Evolutionary conservation across 352 stramenopile species (phyloP), one percentile per base, ranked within the genome.

Genomic region (Blastocystis sp.): DNA sequence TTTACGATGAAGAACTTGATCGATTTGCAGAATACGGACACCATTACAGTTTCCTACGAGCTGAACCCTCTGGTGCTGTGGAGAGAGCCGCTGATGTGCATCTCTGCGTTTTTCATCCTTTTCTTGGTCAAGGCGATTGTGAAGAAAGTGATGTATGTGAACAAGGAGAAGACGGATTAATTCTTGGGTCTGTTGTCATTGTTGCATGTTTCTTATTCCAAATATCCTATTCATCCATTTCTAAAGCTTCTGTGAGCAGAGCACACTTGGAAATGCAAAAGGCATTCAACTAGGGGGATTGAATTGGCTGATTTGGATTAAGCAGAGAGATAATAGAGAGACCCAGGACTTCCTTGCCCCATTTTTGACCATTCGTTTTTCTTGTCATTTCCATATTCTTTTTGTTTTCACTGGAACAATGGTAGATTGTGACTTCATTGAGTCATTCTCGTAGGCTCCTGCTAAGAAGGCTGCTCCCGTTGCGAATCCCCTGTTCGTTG

Each of bases 21-120:
- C 4, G 59, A 86, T n/a, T 1, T 56, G 72, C 79, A 89, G 36
- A 89, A 88, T 72, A 67, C 75, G 32, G 89, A 90, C 65, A 84
- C 89, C n/a, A 87, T 89, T 4, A 85, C 87, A 36, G 88, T 87
- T n/a, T 73, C 44, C 36, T 87, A 75, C 40, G 48, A 73, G 21
- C 29, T 75, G 63, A 75, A 75, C 46, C 63, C 24, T 24, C 16
- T 75, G 46, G 46, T 75, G 63, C 29, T 87, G 38, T 51, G 84
- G 61, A 73, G 63, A 44, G 63, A 87, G 51, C 79, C 79, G 24
- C 32, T 81, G 27, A 86, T 87, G 79, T 84, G 73, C 34, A 48
- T 87, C 4, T 53, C 24, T 21, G 61, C 79, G 18, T 87, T 87
- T 64, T 87, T 87, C 38, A 18, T 9, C 8, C 42, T 84, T 14